phyloP scores from a whole-genome alignment of 371 early-diverging fungal genomes.

The Ordospora pajunii region DNA sequence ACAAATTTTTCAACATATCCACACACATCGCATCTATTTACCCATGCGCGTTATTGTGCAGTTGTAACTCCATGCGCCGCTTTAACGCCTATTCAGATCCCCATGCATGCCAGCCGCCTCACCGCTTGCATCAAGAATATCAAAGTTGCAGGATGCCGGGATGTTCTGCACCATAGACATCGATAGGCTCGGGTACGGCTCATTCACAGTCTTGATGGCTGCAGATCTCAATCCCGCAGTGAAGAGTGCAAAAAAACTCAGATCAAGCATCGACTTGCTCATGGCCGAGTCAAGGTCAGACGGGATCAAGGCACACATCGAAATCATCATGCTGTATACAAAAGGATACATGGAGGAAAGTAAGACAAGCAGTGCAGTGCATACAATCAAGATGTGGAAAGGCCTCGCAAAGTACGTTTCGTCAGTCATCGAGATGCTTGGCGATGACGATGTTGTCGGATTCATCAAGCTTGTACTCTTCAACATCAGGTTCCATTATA shows the following conservation, averaged over 20 bases:
- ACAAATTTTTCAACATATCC: constrained; percentile 21
- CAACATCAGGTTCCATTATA: constrained; percentile 20
- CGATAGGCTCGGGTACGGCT: constrained; percentile 23
- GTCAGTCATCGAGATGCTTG: background rate
- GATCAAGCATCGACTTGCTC: background rate
- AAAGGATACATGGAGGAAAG: constrained; percentile 20
- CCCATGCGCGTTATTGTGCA: background rate
- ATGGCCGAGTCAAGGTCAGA: background rate
- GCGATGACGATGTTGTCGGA: background rate
- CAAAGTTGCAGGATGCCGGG: background rate
- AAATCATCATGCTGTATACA: constrained; percentile 12
- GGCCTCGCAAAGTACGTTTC: constrained; percentile 2
- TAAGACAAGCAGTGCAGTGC: background rate
- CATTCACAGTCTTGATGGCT: background rate
- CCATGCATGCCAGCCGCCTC: too few species aligned
- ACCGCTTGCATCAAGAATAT: background rate
- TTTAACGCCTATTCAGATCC: too few species aligned
- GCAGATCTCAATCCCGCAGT: background rate
- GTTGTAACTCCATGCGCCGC: background rate
- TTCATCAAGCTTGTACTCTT: constrained; percentile 6
- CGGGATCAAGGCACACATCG: constrained; percentile 4
- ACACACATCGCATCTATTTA: background rate
- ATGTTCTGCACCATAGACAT: background rate
- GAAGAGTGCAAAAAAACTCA: background rate
- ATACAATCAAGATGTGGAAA: background rate